Base-by-base conservation (phyloP, 1,139 yeast genomes). In the Magnusiomyces fungicola region DNA sequence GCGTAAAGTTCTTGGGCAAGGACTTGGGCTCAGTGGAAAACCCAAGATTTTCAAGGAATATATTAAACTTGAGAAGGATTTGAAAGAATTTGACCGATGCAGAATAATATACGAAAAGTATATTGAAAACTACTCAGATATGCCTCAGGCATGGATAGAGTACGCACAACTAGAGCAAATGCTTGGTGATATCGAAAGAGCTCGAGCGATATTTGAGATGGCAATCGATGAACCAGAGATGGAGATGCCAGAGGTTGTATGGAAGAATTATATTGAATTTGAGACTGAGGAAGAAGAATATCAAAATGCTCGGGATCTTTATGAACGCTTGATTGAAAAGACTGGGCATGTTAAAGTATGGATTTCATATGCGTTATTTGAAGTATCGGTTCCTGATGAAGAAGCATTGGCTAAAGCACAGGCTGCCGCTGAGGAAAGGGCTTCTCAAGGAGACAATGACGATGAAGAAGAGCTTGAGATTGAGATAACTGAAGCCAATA, bases 331-430 rank as follows among this genome's bases (percentile, higher is more conserved):
- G 18, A 55, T 83, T 9, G 61, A 61, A 16, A 42, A 59, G 18
- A 66, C 70, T 9, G 54, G 55, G 16, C 63, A 66, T 33, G 71
- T 78, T 6, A 67, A 71, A 43, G 66, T 73, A 1, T 86, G 95
- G 92, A 74, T 85, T 7, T 72, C 81, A 18, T 74, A 71, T 59
- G 95, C 95, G 1, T 67, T 80, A 55, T 83, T 83, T 62, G 96
- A 88, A 61, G 70, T 85, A 1, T 71, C 81, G 1, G 75, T 83
- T 2, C 90, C 90, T 2, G 55, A 56, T 19, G 61, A 57, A 48
- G 50, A 58, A 50, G 53, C 53, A 50, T 32, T 32, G n/a, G 36
- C 36, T 18, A 32, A 32, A 32, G 36, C 36, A 7, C 36, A 32
- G 16, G 36, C 36, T 32, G 36, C 9, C 6, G 10, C 36, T 14